A percentile compares a stretch with the other conserved stretches of the same genome.
Conservation (phyloP, 345 rosid genomes). For the Gossypium stocksii region DNA sequence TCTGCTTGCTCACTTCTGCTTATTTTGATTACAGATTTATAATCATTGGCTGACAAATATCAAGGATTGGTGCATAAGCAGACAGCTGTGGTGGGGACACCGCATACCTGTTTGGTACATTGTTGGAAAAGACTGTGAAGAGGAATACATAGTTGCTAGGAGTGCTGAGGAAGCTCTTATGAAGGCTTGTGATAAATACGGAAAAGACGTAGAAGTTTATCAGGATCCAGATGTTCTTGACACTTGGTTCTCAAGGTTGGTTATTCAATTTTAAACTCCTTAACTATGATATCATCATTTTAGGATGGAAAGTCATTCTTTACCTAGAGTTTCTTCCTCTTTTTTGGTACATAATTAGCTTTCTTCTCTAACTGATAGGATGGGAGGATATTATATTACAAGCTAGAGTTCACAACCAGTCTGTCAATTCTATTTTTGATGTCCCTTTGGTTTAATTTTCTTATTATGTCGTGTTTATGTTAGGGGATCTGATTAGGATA, state of each 20-base stretch:
- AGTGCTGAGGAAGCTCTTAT: slow-evolving; percentile 71
- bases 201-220: slow-evolving; percentile 75
- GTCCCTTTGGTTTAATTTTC: slow-evolving; percentile 2
- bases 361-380: not conserved
- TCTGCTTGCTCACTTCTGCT: slow-evolving; percentile 10
- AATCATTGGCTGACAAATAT: slow-evolving; percentile 96
- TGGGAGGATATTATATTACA: not conserved
- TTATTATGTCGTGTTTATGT: not conserved
- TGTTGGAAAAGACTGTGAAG: slow-evolving; percentile 78
- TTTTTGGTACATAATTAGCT: not conserved
- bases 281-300: not conserved
- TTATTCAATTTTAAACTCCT: slow-evolving; percentile 14
- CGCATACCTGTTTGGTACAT: slow-evolving; percentile 99
- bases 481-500: no score
- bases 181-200: slow-evolving; percentile 71
- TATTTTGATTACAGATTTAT: slow-evolving; percentile 54
- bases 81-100: slow-evolving; percentile 99
- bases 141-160: slow-evolving; percentile 79
- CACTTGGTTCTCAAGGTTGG: slow-evolving; percentile 98
- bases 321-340: not conserved
- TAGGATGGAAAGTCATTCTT: not conserved
- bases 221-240: slow-evolving; percentile 99
- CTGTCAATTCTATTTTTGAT: not conserved
- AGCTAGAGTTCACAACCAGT: not conserved
- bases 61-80: slow-evolving; percentile 98